A percentile compares a stretch with the other conserved stretches of the same genome.
Conservation (phyloP, 2,329 filamentous ascomycete genomes). For the Aspergillus calidoustus region DNA sequence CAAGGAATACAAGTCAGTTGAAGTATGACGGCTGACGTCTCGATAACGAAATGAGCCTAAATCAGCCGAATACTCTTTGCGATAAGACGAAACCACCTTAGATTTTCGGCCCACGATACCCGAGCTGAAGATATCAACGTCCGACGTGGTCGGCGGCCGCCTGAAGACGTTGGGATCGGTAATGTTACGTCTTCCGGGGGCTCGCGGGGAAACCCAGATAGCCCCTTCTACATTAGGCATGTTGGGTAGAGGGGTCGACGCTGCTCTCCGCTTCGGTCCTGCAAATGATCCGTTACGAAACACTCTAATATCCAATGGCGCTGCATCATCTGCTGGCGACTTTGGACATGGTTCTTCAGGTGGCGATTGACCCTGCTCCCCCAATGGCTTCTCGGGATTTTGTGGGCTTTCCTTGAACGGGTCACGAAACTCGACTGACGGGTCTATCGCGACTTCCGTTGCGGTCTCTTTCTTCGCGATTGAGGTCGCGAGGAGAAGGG, state of each 20-base stretch:
- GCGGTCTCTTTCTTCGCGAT: constrained; percentile 33
- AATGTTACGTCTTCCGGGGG: constrained; percentile 43
- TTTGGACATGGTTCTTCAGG: constrained; percentile 32
- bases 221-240: constrained; percentile 33
- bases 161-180: constrained; percentile 46
- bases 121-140: constrained; percentile 23
- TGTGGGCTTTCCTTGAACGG: constrained; percentile 32
- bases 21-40: constrained; percentile 26
- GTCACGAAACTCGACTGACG: constrained; percentile 37
- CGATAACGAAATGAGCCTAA: constrained; percentile 22
- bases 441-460: constrained; percentile 26
- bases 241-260: constrained; percentile 35
- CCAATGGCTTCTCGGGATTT: constrained; percentile 15
- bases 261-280: constrained; percentile 36
- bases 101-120: constrained; percentile 20
- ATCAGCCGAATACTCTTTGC: constrained; percentile 31
- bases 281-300: constrained; percentile 34
- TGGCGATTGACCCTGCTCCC: constrained; percentile 21
- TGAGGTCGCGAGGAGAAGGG: constrained; percentile 53
- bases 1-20: constrained; percentile 36
- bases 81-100: constrained; percentile 29
- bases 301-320: constrained; percentile 36
- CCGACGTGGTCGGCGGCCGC: constrained; percentile 39
- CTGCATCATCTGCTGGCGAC: constrained; percentile 25
- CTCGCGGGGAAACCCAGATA: constrained; percentile 28